These are phyloP conservation scores for Aureobasidium sp. DNA, from an alignment of 2,329 filamentous ascomycete genomes.

Conservation along the genomic window DNA sequence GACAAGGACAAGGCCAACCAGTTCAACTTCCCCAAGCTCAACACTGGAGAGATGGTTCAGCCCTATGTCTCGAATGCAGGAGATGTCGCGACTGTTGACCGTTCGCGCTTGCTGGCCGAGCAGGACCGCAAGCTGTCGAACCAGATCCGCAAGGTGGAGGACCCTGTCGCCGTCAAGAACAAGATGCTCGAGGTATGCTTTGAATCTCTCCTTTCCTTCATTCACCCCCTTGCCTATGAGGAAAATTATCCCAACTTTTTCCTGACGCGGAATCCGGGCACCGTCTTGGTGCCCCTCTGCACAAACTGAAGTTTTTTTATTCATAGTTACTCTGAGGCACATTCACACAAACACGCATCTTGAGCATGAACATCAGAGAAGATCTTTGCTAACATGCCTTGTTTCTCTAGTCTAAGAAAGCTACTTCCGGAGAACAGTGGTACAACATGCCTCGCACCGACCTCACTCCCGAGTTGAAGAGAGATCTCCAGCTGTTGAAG, in stretches of 20 bases:
- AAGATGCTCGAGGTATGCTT: slow-evolving; percentile 44
- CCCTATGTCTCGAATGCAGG: slow-evolving; percentile 47
- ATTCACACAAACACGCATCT: slow-evolving; percentile 13
- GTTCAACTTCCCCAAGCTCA: slow-evolving; percentile 44
- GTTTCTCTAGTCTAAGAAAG: slow-evolving; percentile 43
- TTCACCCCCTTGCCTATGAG: slow-evolving; percentile 50
- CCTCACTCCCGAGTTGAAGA: slow-evolving; percentile 74
- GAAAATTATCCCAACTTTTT: slow-evolving; percentile 62
- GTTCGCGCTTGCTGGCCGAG: slow-evolving; percentile 40
- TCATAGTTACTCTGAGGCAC: slow-evolving; percentile 72
- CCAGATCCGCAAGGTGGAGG: slow-evolving; percentile 45
- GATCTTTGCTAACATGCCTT: slow-evolving; percentile 20
- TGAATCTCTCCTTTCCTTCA: slow-evolving; percentile 17
- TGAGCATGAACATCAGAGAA: slow-evolving; percentile 12
- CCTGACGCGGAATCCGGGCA: slow-evolving; percentile 64
- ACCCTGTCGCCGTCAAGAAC: slow-evolving; percentile 40
- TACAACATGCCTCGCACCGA: slow-evolving; percentile 79
- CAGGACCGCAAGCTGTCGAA: slow-evolving; percentile 40
- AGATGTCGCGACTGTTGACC: slow-evolving; percentile 45
- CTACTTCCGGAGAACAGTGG: slow-evolving; percentile 72
- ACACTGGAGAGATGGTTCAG: slow-evolving; percentile 38
- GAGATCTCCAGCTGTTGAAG: slow-evolving; percentile 79
- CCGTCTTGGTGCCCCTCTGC: slow-evolving; percentile 75
- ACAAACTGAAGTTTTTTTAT: slow-evolving; percentile 53
- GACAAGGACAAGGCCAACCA: slow-evolving; percentile 17